phyloP scores from a whole-genome alignment of 2,329 filamentous ascomycete species.

The Penicillium sumatraense region DNA sequence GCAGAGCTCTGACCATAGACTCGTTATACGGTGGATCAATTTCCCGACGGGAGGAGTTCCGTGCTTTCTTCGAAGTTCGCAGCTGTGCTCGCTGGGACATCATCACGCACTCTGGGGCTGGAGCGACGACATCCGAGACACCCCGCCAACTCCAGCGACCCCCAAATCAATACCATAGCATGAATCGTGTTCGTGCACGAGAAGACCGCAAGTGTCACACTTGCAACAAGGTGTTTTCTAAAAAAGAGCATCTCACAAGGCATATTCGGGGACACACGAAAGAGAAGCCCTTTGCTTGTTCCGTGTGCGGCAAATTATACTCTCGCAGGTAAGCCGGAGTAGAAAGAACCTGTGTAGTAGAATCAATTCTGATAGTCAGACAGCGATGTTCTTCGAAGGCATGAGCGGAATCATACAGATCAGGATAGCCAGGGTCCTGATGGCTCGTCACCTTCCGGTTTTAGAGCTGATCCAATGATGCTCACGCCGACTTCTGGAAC shows the following conservation, averaged over 20 bases:
- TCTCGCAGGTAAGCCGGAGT: slow-evolving; percentile 6
- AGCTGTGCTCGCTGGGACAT: background rate
- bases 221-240: slow-evolving; percentile 25
- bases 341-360: background rate
- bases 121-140: background rate
- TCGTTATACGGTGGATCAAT: too few relatives aligned
- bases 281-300: slow-evolving; percentile 72
- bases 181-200: slow-evolving; percentile 7
- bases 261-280: slow-evolving; percentile 93
- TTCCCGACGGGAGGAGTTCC: too few relatives aligned
- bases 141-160: background rate
- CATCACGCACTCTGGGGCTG: too few relatives aligned
- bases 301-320: slow-evolving; percentile 25
- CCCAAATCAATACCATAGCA: background rate
- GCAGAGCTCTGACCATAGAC: too few relatives aligned
- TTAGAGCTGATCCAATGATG: background rate
- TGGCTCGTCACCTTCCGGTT: background rate
- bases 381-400: slow-evolving; percentile 21
- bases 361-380: background rate
- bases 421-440: background rate
- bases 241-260: slow-evolving; percentile 25
- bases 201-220: slow-evolving; percentile 12
- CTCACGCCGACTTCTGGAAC: background rate
- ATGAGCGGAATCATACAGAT: slow-evolving; percentile 16
- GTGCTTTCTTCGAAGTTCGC: too few relatives aligned